Base-by-base conservation (phyloP, 2,329 filamentous ascomycete genomes). In the Botrytis pseudocinerea region DNA sequence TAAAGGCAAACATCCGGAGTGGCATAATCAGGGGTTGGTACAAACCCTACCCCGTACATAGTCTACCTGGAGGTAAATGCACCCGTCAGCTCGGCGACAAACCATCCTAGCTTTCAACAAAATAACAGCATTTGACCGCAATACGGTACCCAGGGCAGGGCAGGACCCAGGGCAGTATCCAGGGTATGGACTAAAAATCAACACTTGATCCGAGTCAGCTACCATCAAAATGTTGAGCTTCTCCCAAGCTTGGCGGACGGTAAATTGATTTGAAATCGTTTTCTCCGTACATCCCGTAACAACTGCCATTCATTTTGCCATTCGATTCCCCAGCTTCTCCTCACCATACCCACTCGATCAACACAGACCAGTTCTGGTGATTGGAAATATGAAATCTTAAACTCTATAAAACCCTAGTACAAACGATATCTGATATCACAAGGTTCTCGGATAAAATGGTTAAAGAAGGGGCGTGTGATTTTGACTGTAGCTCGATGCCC, bases 241-340 rank as follows among this genome's bases (percentile, higher is more conserved):
- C 18, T 64, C 28, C 42, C 42, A 20, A 48, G 42, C 8, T 48
- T 35, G 62, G n/a, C 4, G 16, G 10, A n/a, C 4, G 18, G 10
- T 22, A 64, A 46, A 35, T 65, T 25, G 62, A 16, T 25, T 28
- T 57, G 51, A 28, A 25, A 14, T 22, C 44, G 42, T 14, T 25
- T 16, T 25, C 18, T 25, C 9, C 5, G 59, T 51, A 54, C 48
- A 40, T 62, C 22, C 62, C 28, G 42, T 48, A 48, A 48, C 62
- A 65, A 25, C 35, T 65, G 62, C 42, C 42, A 16, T 8, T 18
- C 62, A 61, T 54, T 54, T 54, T 54, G 51, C 14, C 51, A 57
- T 57, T 57, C 51, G 51, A 44, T 48, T 65, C 62, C 44, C 62
- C 62, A 65, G 62, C 35, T 48, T 62, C 60, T 62, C 14, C 60